A percentile compares a stretch with the other conserved stretches of the same genome.
These are phyloP conservation scores for Fistulifera solaris DNA, from an alignment of 108 stramenopile species.

Conservation along the genomic window DNA sequence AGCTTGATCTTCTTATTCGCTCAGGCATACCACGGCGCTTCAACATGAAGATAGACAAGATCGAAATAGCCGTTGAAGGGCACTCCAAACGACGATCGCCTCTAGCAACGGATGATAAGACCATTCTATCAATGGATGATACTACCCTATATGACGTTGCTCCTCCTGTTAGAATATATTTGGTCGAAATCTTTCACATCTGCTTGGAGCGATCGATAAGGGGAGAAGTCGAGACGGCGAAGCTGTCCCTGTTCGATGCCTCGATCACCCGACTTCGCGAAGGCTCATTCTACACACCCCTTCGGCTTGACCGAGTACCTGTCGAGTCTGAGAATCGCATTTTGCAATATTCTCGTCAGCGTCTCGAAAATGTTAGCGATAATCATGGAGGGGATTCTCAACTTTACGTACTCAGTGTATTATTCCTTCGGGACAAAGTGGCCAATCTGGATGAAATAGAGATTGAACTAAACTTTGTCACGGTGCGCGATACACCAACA, in stretches of 20 bases:
- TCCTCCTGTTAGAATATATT: slow-evolving; percentile 29
- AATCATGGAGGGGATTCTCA: too few relatives aligned
- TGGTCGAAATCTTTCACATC: slow-evolving; percentile 35
- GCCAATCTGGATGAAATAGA: slow-evolving; percentile 54
- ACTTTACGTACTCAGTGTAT: too few relatives aligned
- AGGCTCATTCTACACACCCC: slow-evolving; percentile 24
- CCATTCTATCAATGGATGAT: slow-evolving; percentile 22
- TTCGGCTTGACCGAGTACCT: slow-evolving; percentile 20
- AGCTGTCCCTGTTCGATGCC: slow-evolving; percentile 23
- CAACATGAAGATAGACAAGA: slow-evolving; percentile 38
- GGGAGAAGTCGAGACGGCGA: slow-evolving; percentile 16
- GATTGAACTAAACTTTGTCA: slow-evolving; percentile 43
- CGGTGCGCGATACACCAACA: slow-evolving; percentile 57
- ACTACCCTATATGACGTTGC: slow-evolving; percentile 14
- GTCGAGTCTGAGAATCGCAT: slow-evolving; percentile 28
- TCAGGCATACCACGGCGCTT: slow-evolving; percentile 13
- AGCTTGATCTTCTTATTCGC: background rate
- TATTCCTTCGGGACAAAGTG: too few relatives aligned
- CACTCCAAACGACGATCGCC: slow-evolving; percentile 29
- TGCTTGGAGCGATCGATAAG: slow-evolving; percentile 9
- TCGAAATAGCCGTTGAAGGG: slow-evolving; percentile 65
- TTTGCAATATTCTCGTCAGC: slow-evolving; percentile 6
- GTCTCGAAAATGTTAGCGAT: too few relatives aligned
- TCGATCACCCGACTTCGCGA: slow-evolving; percentile 34
- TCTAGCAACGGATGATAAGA: slow-evolving; percentile 23